phyloP scores from a whole-genome alignment of 2,329 filamentous ascomycete genomes.

The Pezicula carpinea region DNA sequence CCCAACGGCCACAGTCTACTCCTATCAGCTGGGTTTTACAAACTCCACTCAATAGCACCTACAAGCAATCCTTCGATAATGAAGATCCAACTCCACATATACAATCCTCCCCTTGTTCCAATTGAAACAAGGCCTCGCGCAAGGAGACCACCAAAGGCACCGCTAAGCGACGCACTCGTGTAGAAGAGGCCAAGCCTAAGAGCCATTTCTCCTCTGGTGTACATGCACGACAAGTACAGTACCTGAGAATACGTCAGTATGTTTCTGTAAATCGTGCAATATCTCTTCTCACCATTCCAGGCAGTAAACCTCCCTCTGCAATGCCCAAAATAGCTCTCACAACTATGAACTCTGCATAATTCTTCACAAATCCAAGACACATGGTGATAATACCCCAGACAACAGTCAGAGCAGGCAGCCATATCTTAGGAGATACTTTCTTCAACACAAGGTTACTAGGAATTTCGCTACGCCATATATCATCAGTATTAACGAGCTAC shows the following conservation, averaged over 20 bases:
- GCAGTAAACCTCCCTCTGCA: slow-evolving; percentile 60
- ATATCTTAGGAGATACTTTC: slow-evolving; percentile 47
- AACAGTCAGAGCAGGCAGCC: slow-evolving; percentile 59
- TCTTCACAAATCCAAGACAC: slow-evolving; percentile 44
- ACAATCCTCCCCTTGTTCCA: slow-evolving; percentile 42
- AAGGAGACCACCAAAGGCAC: slow-evolving; percentile 52
- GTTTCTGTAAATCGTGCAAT: not conserved
- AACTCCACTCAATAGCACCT: slow-evolving; percentile 18
- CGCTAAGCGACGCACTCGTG: slow-evolving; percentile 59
- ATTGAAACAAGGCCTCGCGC: slow-evolving; percentile 59
- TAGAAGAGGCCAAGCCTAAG: slow-evolving; percentile 66
- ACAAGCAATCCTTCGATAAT: slow-evolving; percentile 49
- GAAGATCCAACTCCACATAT: slow-evolving; percentile 47
- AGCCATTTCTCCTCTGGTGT: slow-evolving; percentile 39
- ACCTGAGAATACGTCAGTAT: slow-evolving; percentile 34
- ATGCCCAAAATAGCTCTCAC: slow-evolving; percentile 58
- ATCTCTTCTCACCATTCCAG: slow-evolving; percentile 52
- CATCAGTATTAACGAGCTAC: not conserved
- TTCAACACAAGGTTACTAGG: slow-evolving; percentile 55
- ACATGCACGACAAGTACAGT: slow-evolving; percentile 60
- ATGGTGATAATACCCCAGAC: slow-evolving; percentile 66
- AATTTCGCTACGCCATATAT: slow-evolving; percentile 36
- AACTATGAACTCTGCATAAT: slow-evolving; percentile 49
- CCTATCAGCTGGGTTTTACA: slow-evolving; percentile 22
- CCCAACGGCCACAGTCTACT: slow-evolving; percentile 50